Conservation (phyloP, 331 rosid genomes). For the Malus hybrid region DNA sequence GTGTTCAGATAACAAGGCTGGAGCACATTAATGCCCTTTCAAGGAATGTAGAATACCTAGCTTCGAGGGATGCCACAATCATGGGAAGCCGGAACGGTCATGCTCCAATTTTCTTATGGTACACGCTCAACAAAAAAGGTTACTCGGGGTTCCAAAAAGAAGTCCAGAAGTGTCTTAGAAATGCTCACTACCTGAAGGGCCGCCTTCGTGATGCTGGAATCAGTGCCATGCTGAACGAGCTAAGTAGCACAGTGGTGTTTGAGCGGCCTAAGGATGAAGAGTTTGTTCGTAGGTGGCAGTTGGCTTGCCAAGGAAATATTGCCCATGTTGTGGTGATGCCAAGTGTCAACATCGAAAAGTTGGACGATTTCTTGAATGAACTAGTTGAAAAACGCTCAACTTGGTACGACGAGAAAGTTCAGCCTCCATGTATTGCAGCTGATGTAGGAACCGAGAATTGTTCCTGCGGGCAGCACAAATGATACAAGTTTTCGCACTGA, state of each 20-base stretch:
- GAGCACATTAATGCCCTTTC: conserved; percentile 43
- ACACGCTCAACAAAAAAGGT: conserved; percentile 53
- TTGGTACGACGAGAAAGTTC: conserved; percentile 25
- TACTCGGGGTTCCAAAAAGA: conserved; percentile 52
- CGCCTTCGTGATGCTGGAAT: conserved; percentile 36
- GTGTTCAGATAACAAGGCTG: conserved; percentile 53
- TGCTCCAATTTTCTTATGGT: conserved; percentile 75
- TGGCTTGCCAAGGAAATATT: conserved; percentile 54
- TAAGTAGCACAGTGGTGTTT: conserved; percentile 24
- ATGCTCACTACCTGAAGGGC: conserved; percentile 41
- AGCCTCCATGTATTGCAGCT: conserved; percentile 41
- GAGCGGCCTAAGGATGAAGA: conserved; percentile 45
- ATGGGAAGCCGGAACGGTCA: conserved; percentile 77
- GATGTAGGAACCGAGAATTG: conserved; percentile 33
- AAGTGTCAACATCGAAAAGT: conserved; percentile 36
- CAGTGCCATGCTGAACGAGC: conserved; percentile 58
- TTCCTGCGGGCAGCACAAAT: conserved; percentile 25
- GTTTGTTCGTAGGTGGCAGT: conserved; percentile 52
- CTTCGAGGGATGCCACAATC: conserved; percentile 71
- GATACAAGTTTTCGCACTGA: background rate
- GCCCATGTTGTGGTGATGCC: conserved; percentile 76
- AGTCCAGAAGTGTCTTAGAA: conserved; percentile 54
- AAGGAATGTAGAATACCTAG: conserved; percentile 54
- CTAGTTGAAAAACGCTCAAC: conserved; percentile 24
- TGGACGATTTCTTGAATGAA: conserved; percentile 43